Evolutionary conservation across 2,329 filamentous ascomycete genomes (phyloP).

Genomic region (Ascochyta viciae-villosae): DNA sequence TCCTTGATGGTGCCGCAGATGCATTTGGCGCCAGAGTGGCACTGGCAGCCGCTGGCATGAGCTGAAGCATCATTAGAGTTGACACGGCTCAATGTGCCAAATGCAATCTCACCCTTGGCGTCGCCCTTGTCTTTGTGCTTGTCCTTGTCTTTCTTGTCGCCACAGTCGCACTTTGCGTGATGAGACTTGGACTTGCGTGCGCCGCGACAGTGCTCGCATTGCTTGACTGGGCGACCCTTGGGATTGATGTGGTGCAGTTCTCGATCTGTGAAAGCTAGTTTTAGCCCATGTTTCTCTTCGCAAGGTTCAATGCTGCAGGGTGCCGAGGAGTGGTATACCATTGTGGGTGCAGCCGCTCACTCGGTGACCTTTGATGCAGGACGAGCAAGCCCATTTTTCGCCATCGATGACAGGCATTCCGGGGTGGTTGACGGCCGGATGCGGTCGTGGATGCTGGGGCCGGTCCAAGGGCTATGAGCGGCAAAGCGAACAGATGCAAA

Average conservation of each 20-base stretch:
- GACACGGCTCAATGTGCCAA: constrained; percentile 38
- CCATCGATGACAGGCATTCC: constrained; percentile 67
- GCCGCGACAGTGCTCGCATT: constrained; percentile 95
- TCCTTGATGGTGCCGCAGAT: constrained; percentile 65
- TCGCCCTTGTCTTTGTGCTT: constrained; percentile 57
- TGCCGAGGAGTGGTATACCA: constrained; percentile 63
- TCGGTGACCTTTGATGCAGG: constrained; percentile 96
- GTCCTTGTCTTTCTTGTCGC: constrained; percentile 78
- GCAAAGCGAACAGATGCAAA: constrained; percentile 17
- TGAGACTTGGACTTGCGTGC: constrained; percentile 95
- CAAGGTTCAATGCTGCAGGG: constrained; percentile 2
- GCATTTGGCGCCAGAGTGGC: constrained; percentile 66
- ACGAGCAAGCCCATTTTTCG: constrained; percentile 97
- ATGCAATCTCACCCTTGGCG: constrained; percentile 47
- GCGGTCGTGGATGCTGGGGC: constrained; percentile 42
- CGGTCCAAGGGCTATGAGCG: constrained; percentile 20
- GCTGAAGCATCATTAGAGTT: constrained; percentile 42
- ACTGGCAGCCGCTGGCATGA: constrained; percentile 57
- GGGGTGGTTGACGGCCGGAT: constrained; percentile 38
- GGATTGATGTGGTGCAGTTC: constrained; percentile 94
- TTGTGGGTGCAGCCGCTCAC: constrained; percentile 98
- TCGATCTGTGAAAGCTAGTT: constrained; percentile 68
- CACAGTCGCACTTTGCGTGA: constrained; percentile 96
- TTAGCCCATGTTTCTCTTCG: constrained; percentile 25
- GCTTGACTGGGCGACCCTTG: constrained; percentile 95